Conservation (phyloP, 2,329 filamentous ascomycete genomes). For the Colletotrichum orbiculare region DNA sequence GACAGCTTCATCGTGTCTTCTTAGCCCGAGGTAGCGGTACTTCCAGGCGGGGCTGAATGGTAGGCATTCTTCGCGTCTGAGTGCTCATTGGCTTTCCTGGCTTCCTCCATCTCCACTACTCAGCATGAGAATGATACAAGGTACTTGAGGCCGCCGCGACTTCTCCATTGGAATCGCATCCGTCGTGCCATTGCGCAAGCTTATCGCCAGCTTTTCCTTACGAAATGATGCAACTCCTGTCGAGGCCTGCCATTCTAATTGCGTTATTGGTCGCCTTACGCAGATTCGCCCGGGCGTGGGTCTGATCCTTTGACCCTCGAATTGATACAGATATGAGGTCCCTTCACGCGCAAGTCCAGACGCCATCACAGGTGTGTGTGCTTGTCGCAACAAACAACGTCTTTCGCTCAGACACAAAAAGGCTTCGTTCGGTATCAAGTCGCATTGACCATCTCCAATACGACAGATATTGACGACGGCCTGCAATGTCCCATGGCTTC, state of each 20-base stretch:
- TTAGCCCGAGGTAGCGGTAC: not conserved
- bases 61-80: constrained; percentile 16
- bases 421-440: no score
- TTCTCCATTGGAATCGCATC: constrained; percentile 4
- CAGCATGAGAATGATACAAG: constrained; percentile 12
- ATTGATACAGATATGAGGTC: not conserved
- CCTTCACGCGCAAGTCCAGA: no score
- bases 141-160: constrained; percentile 35
- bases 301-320: not conserved
- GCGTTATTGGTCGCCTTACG: constrained; percentile 19
- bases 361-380: no score
- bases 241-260: not conserved
- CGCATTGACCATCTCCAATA: no score
- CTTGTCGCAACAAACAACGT: no score
- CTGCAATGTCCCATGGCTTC: no score
- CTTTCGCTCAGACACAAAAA: no score
- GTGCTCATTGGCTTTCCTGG: not conserved
- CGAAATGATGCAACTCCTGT: constrained; percentile 17
- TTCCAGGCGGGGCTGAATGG: constrained; percentile 22
- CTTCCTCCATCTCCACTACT: not conserved
- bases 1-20: not conserved
- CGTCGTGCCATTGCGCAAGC: constrained; percentile 11
- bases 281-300: not conserved
- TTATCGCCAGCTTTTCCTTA: not conserved
- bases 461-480: no score